phyloP scores from a whole-genome alignment of 2,329 filamentous ascomycete species.

The Talaromyces sp. region DNA sequence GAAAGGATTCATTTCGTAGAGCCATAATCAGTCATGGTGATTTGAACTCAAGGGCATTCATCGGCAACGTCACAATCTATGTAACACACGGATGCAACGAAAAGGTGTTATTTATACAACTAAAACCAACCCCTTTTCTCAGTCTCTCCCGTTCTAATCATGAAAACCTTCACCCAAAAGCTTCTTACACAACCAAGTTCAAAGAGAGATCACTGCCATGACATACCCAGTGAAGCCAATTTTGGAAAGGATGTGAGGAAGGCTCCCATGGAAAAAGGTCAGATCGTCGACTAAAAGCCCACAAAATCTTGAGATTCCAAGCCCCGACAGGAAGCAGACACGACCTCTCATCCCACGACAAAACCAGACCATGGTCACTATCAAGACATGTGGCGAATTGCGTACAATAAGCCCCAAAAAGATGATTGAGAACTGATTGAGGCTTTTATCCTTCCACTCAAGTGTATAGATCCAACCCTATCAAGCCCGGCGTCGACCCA shows the following conservation, averaged over 20 bases:
- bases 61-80: neutral
- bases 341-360: neutral
- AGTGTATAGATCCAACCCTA: neutral
- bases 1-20: neutral
- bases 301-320: neutral
- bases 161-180: neutral
- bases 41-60: neutral
- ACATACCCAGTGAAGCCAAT: neutral
- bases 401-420: neutral
- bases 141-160: neutral
- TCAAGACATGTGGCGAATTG: neutral
- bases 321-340: neutral
- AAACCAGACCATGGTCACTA: neutral
- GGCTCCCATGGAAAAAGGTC: neutral
- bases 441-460: neutral
- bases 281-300: neutral
- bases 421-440: neutral
- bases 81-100: neutral
- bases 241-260: neutral
- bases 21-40: neutral
- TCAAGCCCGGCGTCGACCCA: neutral
- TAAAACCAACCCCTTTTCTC: neutral
- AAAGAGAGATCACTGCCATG: neutral
- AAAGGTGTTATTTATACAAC: neutral
- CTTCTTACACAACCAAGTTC: too few relatives aligned